A percentile compares a stretch with the other conserved stretches of the same genome.
Conservation (phyloP, 495 filamentous ascomycete species). For the Talaromyces thailandensis region DNA sequence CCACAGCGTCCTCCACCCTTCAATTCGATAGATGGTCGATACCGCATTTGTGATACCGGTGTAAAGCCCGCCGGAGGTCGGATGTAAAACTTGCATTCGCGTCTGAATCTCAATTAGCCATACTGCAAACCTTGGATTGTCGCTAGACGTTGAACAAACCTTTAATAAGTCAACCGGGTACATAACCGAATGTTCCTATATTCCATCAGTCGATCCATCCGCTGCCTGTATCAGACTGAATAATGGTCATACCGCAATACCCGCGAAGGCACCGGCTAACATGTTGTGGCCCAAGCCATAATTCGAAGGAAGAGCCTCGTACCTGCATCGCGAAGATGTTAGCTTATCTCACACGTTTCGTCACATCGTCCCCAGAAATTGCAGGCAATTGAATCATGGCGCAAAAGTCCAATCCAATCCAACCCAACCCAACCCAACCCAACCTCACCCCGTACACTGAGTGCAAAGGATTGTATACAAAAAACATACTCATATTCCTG, state of each 20-base stretch:
- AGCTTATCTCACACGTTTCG: not conserved
- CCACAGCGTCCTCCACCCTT: slow-evolving; percentile 89
- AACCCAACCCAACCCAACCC: not conserved
- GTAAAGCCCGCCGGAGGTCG: slow-evolving; percentile 76
- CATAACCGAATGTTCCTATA: slow-evolving; percentile 84
- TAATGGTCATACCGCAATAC: slow-evolving; percentile 71
- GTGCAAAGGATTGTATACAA: not conserved
- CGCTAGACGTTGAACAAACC: slow-evolving; percentile 43
- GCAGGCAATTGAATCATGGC: not conserved
- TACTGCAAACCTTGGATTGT: slow-evolving; percentile 7
- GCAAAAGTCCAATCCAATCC: not conserved
- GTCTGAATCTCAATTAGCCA: slow-evolving; percentile 51
- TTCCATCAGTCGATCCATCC: slow-evolving; percentile 2
- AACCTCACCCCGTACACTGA: not conserved
- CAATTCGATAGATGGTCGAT: slow-evolving; percentile 78
- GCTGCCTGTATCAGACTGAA: not conserved
- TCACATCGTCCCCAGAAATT: not conserved
- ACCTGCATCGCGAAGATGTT: slow-evolving; percentile 29
- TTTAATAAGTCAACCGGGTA: slow-evolving; percentile 98
- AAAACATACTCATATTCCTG: slow-evolving; percentile 39
- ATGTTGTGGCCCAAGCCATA: slow-evolving; percentile 68
- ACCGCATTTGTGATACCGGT: slow-evolving; percentile 87
- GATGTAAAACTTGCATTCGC: slow-evolving; percentile 93
- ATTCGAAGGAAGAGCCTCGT: slow-evolving; percentile 63
- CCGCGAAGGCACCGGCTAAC: slow-evolving; percentile 91